phyloP scores from a whole-genome alignment of 495 filamentous ascomycete species.

The Penicillium crystallinum region DNA sequence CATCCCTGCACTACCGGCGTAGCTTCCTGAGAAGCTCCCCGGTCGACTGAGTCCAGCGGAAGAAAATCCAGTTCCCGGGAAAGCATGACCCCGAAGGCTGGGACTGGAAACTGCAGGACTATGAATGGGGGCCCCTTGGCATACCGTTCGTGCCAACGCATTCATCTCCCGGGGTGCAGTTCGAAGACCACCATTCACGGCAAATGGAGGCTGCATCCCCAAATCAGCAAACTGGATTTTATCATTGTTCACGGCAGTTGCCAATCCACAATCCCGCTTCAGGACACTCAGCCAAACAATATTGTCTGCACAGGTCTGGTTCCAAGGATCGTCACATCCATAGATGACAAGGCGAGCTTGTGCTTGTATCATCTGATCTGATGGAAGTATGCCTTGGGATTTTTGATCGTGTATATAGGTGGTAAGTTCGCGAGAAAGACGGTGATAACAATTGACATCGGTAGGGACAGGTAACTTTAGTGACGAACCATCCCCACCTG shows the following conservation, averaged over 20 bases:
- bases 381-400: slow-evolving; percentile 47
- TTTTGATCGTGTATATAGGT: slow-evolving; percentile 49
- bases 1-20: slow-evolving; percentile 34
- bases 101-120: slow-evolving; percentile 29
- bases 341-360: slow-evolving; percentile 62
- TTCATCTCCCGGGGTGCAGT: slow-evolving; percentile 30
- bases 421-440: slow-evolving; percentile 56
- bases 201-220: slow-evolving; percentile 40
- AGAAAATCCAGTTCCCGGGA: slow-evolving; percentile 32
- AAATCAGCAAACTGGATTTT: slow-evolving; percentile 32
- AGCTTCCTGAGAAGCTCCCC: slow-evolving; percentile 39
- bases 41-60: slow-evolving; percentile 33
- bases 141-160: slow-evolving; percentile 20
- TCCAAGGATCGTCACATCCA: slow-evolving; percentile 62
- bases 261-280: slow-evolving; percentile 59
- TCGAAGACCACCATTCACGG: slow-evolving; percentile 27
- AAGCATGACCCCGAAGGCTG: slow-evolving; percentile 34
- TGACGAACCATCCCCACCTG: slow-evolving; percentile 10
- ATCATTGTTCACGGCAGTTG: slow-evolving; percentile 27
- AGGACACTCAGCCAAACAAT: slow-evolving; percentile 58
- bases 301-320: slow-evolving; percentile 68
- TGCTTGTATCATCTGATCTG: slow-evolving; percentile 57
- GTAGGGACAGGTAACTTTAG: slow-evolving; percentile 24
- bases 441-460: slow-evolving; percentile 41
- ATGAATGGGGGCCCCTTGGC: slow-evolving; percentile 20